Evolutionary conservation across 257 asterid genomes (phyloP).

Genomic region (Solanum arcanum): DNA sequence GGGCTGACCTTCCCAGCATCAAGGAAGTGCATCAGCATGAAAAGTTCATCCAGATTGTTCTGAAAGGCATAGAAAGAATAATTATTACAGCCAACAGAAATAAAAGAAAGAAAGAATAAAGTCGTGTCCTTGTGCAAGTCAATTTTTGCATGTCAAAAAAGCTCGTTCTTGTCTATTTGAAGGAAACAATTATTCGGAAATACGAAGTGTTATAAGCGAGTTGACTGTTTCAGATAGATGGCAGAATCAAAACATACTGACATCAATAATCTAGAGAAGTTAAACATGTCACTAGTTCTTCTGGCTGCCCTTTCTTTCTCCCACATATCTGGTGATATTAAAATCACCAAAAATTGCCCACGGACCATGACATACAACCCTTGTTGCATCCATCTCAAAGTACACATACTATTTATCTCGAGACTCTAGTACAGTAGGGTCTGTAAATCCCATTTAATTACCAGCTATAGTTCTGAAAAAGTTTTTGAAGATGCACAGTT

Average conservation of each 20-base stretch:
- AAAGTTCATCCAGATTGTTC: slow-evolving; percentile 97
- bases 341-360: neutral
- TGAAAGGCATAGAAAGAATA: slow-evolving; percentile 34
- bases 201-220: neutral
- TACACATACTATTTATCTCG: neutral
- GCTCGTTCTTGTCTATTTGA: neutral
- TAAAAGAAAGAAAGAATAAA: neutral
- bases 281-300: neutral
- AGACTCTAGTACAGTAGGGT: neutral
- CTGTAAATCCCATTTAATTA: neutral
- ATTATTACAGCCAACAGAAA: neutral
- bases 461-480: neutral
- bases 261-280: neutral
- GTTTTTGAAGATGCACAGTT: neutral
- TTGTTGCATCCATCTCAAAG: neutral
- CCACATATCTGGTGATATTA: neutral
- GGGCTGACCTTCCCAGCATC: slow-evolving; percentile 94
- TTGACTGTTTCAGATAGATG: neutral
- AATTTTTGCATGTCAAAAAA: neutral
- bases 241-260: neutral
- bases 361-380: neutral
- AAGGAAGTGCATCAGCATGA: slow-evolving; percentile 99
- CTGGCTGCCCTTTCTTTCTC: neutral
- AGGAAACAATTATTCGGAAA: neutral
- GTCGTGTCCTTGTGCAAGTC: neutral